phyloP scores from a whole-genome alignment of 106 monocot genomes.

The Hemerocallis citrina region DNA sequence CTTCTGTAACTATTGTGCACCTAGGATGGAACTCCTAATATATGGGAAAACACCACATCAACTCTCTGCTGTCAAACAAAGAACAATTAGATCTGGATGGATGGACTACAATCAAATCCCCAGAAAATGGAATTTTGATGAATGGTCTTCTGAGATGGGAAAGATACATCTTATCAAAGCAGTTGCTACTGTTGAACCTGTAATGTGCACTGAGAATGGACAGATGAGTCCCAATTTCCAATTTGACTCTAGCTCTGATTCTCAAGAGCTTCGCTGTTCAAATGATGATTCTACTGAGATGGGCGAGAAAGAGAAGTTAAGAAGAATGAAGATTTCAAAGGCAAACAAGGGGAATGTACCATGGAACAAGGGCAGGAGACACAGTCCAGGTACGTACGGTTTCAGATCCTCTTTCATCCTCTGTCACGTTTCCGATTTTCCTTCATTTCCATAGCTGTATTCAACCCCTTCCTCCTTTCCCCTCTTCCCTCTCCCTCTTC shows the following conservation, averaged over 20 bases:
- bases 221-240: slow-evolving; percentile 10
- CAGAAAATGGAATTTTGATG: slow-evolving; percentile 7
- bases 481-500: too few relatives aligned
- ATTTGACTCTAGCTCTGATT: slow-evolving; percentile 21
- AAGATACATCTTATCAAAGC: slow-evolving; percentile 23
- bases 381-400: slow-evolving; percentile 77
- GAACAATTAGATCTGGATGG: slow-evolving; percentile 16
- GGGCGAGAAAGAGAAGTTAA: slow-evolving; percentile 59
- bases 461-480: too few relatives aligned
- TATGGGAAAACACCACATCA: slow-evolving; percentile 14
- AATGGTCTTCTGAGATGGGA: slow-evolving; percentile 3
- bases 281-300: slow-evolving; percentile 28
- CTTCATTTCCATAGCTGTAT: not conserved
- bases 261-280: slow-evolving; percentile 16
- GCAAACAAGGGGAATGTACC: slow-evolving; percentile 95
- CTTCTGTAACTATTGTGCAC: slow-evolving; percentile 12
- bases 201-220: slow-evolving; percentile 15
- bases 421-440: not conserved
- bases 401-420: not conserved
- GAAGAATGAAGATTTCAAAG: slow-evolving; percentile 74
- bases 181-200: slow-evolving; percentile 49
- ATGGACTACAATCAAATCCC: slow-evolving; percentile 18
- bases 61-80: slow-evolving; percentile 11
- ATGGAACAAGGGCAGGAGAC: slow-evolving; percentile 97
- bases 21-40: slow-evolving; percentile 17